These are phyloP conservation scores for Austroboletus eburneus DNA, from an alignment of 768 basidiomycete genomes.

Conservation along the genomic window DNA sequence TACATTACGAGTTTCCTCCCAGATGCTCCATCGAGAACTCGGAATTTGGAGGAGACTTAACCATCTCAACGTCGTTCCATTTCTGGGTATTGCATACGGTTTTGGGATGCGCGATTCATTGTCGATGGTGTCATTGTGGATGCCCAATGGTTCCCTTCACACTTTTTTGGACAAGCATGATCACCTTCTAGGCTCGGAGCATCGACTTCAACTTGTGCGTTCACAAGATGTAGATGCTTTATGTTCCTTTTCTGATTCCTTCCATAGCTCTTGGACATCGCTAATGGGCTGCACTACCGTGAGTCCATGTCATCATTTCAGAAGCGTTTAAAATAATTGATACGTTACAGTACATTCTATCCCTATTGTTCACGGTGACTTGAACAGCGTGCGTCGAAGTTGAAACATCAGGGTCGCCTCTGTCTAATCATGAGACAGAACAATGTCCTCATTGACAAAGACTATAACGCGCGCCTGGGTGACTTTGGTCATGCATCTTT, in stretches of 20 bases:
- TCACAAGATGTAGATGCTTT: constrained; percentile 2
- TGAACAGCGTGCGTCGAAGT: constrained; percentile 9
- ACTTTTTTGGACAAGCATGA: constrained; percentile 11
- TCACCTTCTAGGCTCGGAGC: background rate
- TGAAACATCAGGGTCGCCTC: too few relatives aligned
- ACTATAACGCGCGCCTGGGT: constrained; percentile 34
- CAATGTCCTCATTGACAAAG: constrained; percentile 13
- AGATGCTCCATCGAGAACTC: constrained; percentile 28
- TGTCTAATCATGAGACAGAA: constrained; percentile 6
- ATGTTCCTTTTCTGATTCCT: constrained; percentile 17
- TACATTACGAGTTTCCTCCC: background rate
- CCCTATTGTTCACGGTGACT: constrained; percentile 15
- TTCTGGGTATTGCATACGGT: constrained; percentile 22
- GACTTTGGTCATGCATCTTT: constrained; percentile 41
- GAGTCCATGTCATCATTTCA: background rate
- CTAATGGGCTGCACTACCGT: constrained; percentile 15
- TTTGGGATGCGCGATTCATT: constrained; percentile 21
- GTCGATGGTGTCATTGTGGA: constrained; percentile 32
- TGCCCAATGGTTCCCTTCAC: constrained; percentile 24
- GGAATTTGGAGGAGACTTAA: constrained; percentile 27
- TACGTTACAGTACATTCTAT: constrained; percentile 10
- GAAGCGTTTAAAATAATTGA: background rate
- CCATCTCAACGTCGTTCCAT: constrained; percentile 26
- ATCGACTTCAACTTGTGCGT: constrained; percentile 15
- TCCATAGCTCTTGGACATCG: constrained; percentile 11